Conservation (phyloP, 257 asterid genomes). For the Solanum commersonii region DNA sequence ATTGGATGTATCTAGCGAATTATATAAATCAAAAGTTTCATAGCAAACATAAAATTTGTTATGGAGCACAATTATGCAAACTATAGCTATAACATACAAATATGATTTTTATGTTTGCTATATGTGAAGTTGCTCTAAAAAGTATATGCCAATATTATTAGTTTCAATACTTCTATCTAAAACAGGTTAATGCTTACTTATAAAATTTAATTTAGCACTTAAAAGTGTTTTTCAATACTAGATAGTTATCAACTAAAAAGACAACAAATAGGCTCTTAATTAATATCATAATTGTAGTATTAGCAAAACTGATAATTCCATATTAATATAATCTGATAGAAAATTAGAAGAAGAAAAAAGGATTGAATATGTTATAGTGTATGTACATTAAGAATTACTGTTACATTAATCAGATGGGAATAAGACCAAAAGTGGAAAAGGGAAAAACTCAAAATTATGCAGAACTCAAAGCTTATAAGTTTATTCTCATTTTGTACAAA, state of each 20-base stretch:
- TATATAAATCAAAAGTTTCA: too few species aligned
- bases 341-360: background rate
- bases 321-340: background rate
- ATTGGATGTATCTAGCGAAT: too few species aligned
- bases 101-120: too few species aligned
- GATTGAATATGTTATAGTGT: background rate
- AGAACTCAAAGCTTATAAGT: conserved; percentile 3
- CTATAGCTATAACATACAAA: too few species aligned
- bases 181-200: background rate
- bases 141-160: too few species aligned
- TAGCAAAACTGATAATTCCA: background rate
- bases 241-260: background rate
- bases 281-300: background rate
- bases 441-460: background rate
- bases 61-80: too few species aligned
- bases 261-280: background rate
- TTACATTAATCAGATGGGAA: background rate
- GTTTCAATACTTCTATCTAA: background rate
- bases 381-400: background rate
- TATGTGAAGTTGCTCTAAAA: too few species aligned
- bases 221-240: background rate
- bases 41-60: too few species aligned
- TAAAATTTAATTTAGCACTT: background rate
- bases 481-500: conserved; percentile 26
- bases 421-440: background rate